Percentiles rank a stretch among this genome's conserved stretches.
Evolutionary conservation across 228 moss, liverwort and hornwort genomes (phyloP).

Genomic region (Sphagnum magellanicum): DNA sequence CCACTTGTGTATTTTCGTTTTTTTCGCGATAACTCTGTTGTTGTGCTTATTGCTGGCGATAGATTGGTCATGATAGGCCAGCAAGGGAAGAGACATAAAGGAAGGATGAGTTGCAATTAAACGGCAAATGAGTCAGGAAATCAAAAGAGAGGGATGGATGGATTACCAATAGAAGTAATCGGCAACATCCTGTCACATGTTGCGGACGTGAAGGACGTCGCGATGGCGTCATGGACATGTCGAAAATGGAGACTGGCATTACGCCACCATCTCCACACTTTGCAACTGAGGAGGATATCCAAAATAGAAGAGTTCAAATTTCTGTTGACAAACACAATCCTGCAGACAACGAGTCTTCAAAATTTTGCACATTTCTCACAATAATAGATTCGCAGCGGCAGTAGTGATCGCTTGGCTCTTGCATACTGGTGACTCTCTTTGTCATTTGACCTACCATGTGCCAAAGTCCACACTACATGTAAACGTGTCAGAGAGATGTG

Average conservation of each 20-base stretch:
- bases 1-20: no score
- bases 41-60: no score
- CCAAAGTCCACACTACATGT: conserved; percentile 47
- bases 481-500: conserved; percentile 60
- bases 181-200: conserved; percentile 77
- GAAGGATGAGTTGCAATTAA: no score
- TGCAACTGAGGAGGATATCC: conserved; percentile 39
- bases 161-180: conserved; percentile 68
- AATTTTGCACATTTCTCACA: conserved; percentile 39
- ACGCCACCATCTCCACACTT: conserved; percentile 61
- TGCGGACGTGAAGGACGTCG: conserved; percentile 65
- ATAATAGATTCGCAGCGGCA: conserved; percentile 55
- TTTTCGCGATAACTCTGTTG: no score
- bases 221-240: conserved; percentile 65
- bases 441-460: conserved; percentile 57
- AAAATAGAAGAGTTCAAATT: conserved; percentile 64
- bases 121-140: no score
- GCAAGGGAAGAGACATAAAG: no score
- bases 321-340: conserved; percentile 64
- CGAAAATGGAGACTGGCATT: conserved; percentile 78
- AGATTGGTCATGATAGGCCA: no score
- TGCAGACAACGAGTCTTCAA: conserved; percentile 64
- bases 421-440: conserved; percentile 72
- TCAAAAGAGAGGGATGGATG: conserved; percentile 32
- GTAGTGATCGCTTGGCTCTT: conserved; percentile 77